phyloP scores from a whole-genome alignment of 495 filamentous ascomycete genomes.

The Neurospora pannonica region DNA sequence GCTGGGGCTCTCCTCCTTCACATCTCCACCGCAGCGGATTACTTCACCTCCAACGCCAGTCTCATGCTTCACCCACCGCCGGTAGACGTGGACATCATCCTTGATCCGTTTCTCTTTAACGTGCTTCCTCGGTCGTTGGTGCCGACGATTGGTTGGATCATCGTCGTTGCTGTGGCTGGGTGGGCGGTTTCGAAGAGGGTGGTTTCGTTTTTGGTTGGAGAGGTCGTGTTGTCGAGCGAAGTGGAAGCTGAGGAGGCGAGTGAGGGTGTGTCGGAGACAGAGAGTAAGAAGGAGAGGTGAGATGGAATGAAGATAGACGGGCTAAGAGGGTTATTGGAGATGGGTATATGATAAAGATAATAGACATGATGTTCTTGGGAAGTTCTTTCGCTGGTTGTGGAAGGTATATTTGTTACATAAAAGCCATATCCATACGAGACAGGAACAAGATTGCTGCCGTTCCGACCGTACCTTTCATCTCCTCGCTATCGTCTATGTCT shows the following conservation, averaged over 20 bases:
- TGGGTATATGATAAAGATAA: neutral
- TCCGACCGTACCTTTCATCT: neutral
- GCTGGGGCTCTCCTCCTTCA: constrained; percentile 54
- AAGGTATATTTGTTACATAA: neutral
- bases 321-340: neutral
- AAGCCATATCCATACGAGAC: neutral
- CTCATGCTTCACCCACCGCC: constrained; percentile 70
- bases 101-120: constrained; percentile 76
- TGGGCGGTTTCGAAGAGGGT: constrained; percentile 17
- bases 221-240: constrained; percentile 12
- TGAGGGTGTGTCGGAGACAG: neutral
- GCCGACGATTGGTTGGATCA: constrained; percentile 53
- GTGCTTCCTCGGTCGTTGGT: constrained; percentile 60
- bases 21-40: constrained; percentile 70
- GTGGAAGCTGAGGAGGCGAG: constrained; percentile 5
- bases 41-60: constrained; percentile 60
- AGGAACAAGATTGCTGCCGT: neutral
- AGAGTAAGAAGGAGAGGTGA: constrained; percentile 25
- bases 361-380: neutral
- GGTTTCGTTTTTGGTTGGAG: constrained; percentile 14
- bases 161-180: constrained; percentile 40
- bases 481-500: neutral
- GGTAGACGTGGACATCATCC: constrained; percentile 75
- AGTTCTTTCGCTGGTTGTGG: neutral
- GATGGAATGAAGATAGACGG: neutral